These are phyloP conservation scores for Malassezia sp. DNA, from an alignment of 1,284 basidiomycete species.

Conservation along the genomic window DNA sequence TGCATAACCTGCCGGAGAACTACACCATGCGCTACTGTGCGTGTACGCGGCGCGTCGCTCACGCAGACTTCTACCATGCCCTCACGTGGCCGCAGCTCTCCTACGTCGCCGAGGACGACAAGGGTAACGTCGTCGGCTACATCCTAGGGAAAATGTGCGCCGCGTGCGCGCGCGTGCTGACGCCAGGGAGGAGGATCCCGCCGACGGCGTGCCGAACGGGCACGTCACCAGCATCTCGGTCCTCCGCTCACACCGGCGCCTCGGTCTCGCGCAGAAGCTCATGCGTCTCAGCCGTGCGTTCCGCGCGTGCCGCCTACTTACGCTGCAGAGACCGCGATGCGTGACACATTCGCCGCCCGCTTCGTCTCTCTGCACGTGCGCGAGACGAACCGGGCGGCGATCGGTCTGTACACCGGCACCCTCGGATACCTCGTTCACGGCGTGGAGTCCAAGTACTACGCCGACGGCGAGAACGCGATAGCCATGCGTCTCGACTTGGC, in stretches of 20 bases:
- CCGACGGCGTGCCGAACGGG: slow-evolving; percentile 44
- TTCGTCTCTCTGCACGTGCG: slow-evolving; percentile 44
- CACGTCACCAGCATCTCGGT: slow-evolving; percentile 45
- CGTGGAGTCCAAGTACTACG: slow-evolving; percentile 43
- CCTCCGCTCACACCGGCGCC: slow-evolving; percentile 37
- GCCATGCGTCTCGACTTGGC: slow-evolving; percentile 39
- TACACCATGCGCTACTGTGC: slow-evolving; percentile 43
- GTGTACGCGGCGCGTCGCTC: not conserved
- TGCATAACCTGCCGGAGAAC: slow-evolving; percentile 46
- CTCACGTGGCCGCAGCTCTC: slow-evolving; percentile 88
- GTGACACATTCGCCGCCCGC: slow-evolving; percentile 40
- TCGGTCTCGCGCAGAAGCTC: slow-evolving; percentile 43
- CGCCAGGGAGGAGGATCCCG: slow-evolving; percentile 39
- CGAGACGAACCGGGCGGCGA: slow-evolving; percentile 44
- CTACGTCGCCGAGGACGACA: slow-evolving; percentile 81
- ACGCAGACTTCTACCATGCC: slow-evolving; percentile 70
- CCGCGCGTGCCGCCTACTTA: not conserved
- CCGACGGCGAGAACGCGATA: slow-evolving; percentile 43
- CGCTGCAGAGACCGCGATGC: slow-evolving; percentile 38
- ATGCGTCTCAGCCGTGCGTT: slow-evolving; percentile 45
- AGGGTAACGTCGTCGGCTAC: slow-evolving; percentile 82
- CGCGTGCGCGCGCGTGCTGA: not conserved
- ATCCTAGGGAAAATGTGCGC: slow-evolving; percentile 76
- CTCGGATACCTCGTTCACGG: slow-evolving; percentile 43
- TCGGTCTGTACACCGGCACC: slow-evolving; percentile 39